Conservation (phyloP, 1,284 basidiomycete species). For the Agaricales sp. region DNA sequence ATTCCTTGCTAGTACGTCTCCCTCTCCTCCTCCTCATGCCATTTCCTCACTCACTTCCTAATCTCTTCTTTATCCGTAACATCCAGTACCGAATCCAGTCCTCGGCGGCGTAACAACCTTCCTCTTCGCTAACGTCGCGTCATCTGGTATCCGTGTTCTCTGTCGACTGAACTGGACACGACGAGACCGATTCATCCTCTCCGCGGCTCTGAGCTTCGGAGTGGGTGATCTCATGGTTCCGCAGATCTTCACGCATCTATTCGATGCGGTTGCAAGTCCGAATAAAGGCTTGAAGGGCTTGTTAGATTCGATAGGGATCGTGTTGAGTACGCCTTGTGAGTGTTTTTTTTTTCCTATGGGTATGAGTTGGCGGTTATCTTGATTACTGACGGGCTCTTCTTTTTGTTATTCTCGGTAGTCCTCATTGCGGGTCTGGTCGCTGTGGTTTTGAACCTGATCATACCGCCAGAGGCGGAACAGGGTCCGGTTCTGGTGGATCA, state of each 20-base stretch:
- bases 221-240: conserved; percentile 59
- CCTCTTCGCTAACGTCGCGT: conserved; percentile 54
- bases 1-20: conserved; percentile 48
- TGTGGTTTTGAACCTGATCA: conserved; percentile 51
- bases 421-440: conserved; percentile 59
- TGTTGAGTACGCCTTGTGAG: conserved; percentile 71
- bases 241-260: conserved; percentile 54
- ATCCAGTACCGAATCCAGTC: conserved; percentile 62
- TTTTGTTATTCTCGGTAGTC: no score
- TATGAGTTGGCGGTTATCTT: no score
- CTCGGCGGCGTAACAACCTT: conserved; percentile 81
- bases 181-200: conserved; percentile 69
- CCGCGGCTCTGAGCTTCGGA: conserved; percentile 64
- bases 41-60: conserved; percentile 5
- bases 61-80: background rate
- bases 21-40: no score
- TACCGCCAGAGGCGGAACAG: conserved; percentile 39
- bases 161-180: conserved; percentile 56
- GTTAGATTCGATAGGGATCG: conserved; percentile 70
- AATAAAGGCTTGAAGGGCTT: conserved; percentile 59
- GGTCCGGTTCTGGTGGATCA: conserved; percentile 18
- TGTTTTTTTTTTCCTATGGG: conserved; percentile 7
- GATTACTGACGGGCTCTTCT: no score
- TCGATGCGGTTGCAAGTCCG: conserved; percentile 49
- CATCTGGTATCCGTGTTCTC: conserved; percentile 68